Percentiles rank a stretch among this genome's conserved stretches.
Evolutionary conservation across 139 green algal genomes (phyloP).

Genomic region (Coccomyxa sp.): DNA sequence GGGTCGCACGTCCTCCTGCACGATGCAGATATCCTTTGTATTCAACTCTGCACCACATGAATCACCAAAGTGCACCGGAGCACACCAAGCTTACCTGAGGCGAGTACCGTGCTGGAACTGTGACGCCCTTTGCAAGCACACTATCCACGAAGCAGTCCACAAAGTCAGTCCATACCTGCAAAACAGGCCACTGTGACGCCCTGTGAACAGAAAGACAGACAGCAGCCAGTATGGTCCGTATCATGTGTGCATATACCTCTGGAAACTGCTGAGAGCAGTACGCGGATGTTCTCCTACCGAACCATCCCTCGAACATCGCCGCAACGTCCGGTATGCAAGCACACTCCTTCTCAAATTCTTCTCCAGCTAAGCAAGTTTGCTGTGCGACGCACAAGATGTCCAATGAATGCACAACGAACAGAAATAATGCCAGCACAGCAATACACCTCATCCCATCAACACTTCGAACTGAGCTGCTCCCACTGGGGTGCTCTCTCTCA

Average conservation of each 20-base stretch:
- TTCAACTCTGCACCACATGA: background rate
- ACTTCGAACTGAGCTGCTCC: too few relatives aligned
- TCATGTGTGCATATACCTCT: background rate
- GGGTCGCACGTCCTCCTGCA: constrained; percentile 1
- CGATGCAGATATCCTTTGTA: background rate
- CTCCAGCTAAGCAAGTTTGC: too few relatives aligned
- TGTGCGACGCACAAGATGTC: too few relatives aligned
- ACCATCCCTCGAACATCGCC: too few relatives aligned
- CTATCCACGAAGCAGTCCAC: constrained; percentile 30
- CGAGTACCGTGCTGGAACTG: background rate
- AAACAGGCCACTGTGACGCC: background rate
- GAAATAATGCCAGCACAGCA: too few relatives aligned
- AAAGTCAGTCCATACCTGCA: constrained; percentile 33
- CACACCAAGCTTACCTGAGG: constrained; percentile 5
- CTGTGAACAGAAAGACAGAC: background rate
- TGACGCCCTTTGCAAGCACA: constrained; percentile 20
- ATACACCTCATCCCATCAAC: too few relatives aligned
- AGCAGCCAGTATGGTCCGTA: background rate
- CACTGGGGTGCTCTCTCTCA: too few relatives aligned
- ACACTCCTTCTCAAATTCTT: too few relatives aligned
- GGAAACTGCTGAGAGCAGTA: background rate
- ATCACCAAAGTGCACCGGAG: background rate
- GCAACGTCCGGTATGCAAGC: too few relatives aligned
- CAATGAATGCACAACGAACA: too few relatives aligned
- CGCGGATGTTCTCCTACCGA: background rate